Evolutionary conservation across 2,329 filamentous ascomycete species (phyloP), one percentile per base, ranked within the genome.

Genomic region (Aphanoascus verrucosus): DNA sequence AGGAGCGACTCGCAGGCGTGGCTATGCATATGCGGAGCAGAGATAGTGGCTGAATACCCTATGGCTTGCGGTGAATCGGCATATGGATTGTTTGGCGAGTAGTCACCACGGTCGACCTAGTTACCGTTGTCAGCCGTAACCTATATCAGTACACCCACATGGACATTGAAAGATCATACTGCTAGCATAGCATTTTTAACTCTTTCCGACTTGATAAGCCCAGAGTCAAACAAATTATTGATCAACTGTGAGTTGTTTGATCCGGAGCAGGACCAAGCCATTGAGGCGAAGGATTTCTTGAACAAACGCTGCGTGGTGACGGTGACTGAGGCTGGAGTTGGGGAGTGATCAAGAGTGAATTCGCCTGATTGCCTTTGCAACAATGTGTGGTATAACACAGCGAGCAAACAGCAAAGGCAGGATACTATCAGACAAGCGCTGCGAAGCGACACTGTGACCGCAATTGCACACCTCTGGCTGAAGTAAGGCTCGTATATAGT

Each of bases 261-360:
- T 56, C 88, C 91, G 5, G 84, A 86, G 68, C 86, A 88, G 60
- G 82, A 81, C 93, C 93, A 98, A 56, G 91, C 90, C 93, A 98
- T 97, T 56, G 58, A 77, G 56, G 54, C 35, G 28, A 19, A 40
- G 8, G 34, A 9, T 50, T 28, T 50, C 38, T 14, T 43, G 40
- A 38, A 50, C 15, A 53, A 19, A 17, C 20, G 34, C 11, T 40
- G n/a, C 42, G 19, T 31, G 23, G 40, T 47, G 41, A 35, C 23
- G 19, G 41, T 34, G 14, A 42, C 2, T 23, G n/a, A 31, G 5
- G 14, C 40, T 23, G 35, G 9, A 40, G 12, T 34, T 7, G 14
- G 15, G 38, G 34, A 51, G 14, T 20, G 32, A 12, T 28, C 19
- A 20, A 34, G 20, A 15, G 17, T 19, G 28, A 49, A 12, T 38